Percentiles rank a stretch among this genome's conserved stretches.
phyloP scores from a whole-genome alignment of 2,329 filamentous ascomycete species.

The Diaporthe destruens region DNA sequence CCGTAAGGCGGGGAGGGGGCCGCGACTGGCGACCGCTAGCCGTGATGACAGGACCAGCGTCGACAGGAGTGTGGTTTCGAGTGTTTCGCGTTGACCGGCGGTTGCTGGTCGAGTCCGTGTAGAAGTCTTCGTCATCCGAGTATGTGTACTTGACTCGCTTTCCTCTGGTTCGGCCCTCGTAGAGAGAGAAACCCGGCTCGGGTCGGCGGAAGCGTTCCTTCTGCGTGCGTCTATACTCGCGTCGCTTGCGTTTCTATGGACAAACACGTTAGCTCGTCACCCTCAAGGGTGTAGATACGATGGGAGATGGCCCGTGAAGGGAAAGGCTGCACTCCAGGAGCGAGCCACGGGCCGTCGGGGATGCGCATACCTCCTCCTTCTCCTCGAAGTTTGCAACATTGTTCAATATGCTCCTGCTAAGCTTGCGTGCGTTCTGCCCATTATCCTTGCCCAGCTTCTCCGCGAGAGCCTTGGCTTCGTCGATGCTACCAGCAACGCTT shows the following conservation, averaged over 20 bases:
- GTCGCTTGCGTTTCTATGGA: slow-evolving; percentile 86
- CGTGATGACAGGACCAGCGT: slow-evolving; percentile 76
- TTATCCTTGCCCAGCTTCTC: slow-evolving; percentile 84
- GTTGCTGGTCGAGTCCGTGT: slow-evolving; percentile 70
- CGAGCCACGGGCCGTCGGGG: neutral
- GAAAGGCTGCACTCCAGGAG: neutral
- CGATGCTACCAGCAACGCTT: slow-evolving; percentile 91
- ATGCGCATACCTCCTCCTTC: slow-evolving; percentile 74
- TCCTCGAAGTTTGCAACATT: slow-evolving; percentile 93
- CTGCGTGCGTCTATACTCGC: slow-evolving; percentile 88
- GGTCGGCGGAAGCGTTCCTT: slow-evolving; percentile 90
- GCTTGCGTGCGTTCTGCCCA: slow-evolving; percentile 81
- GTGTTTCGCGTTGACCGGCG: slow-evolving; percentile 82
- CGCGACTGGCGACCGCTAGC: slow-evolving; percentile 89
- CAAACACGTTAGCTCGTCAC: slow-evolving; percentile 39
- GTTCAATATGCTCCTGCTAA: slow-evolving; percentile 81
- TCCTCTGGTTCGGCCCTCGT: slow-evolving; percentile 94
- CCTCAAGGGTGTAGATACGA: neutral
- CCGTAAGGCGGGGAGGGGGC: slow-evolving; percentile 75
- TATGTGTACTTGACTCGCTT: slow-evolving; percentile 98
- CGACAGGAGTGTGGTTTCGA: slow-evolving; percentile 78
- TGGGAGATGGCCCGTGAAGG: neutral
- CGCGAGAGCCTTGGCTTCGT: slow-evolving; percentile 81
- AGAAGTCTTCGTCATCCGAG: slow-evolving; percentile 84
- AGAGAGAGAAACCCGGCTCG: slow-evolving; percentile 90